These are phyloP conservation scores for Pluteus cervinus DNA, from an alignment of 768 basidiomycete genomes.

Conservation along the genomic window DNA sequence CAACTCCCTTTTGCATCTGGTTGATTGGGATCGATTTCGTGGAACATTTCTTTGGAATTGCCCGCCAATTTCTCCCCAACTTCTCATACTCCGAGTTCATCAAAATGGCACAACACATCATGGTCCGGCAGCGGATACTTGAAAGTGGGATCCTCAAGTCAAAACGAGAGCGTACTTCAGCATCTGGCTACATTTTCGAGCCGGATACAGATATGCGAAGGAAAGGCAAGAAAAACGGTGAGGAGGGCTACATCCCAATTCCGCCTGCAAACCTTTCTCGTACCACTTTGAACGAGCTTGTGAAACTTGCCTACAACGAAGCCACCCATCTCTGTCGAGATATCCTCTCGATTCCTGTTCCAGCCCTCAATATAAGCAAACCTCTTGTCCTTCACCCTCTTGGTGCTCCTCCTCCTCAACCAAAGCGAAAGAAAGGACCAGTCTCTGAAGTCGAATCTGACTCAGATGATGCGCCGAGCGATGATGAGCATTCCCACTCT, in stretches of 20 bases:
- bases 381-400: constrained; percentile 4
- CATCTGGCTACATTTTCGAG: constrained; percentile 16
- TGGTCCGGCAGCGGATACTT: constrained; percentile 19
- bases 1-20: constrained; percentile 18
- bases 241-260: background rate
- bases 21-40: constrained; percentile 17
- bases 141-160: constrained; percentile 12
- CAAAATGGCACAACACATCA: constrained; percentile 18
- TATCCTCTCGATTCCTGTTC: constrained; percentile 7
- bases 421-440: constrained; percentile 1
- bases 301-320: constrained; percentile 10
- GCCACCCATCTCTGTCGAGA: constrained; percentile 10
- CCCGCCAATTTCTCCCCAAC: constrained; percentile 18
- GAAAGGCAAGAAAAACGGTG: background rate
- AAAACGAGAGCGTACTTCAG: constrained; percentile 11
- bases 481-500: too few relatives aligned
- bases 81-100: constrained; percentile 21
- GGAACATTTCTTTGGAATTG: constrained; percentile 22
- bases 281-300: constrained; percentile 4
- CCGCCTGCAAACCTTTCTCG: constrained; percentile 6
- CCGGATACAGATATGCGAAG: constrained; percentile 9
- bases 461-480: too few relatives aligned
- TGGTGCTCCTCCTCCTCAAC: constrained; percentile 1
- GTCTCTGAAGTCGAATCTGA: too few relatives aligned
- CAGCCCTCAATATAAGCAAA: background rate